Evolutionary conservation across 768 basidiomycete species (phyloP).

Genomic region (Rhizopogon roseolus): DNA sequence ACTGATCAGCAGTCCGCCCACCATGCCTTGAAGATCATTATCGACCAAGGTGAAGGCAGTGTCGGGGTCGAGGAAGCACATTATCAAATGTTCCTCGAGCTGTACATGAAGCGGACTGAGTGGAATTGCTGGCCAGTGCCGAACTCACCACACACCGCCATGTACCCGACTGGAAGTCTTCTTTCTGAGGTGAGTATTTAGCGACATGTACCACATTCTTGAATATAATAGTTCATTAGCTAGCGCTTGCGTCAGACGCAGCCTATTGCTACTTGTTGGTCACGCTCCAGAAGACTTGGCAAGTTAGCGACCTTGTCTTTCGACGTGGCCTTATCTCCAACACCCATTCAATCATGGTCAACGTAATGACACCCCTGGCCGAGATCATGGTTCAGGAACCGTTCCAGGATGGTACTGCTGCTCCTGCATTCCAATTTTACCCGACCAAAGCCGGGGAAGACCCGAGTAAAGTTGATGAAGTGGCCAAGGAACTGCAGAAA

Average conservation of each 20-base stretch:
- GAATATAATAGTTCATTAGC: conserved; percentile 1
- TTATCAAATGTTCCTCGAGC: conserved; percentile 13
- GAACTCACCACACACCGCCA: conserved; percentile 4
- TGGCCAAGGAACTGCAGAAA: background rate
- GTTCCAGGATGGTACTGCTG: conserved; percentile 2
- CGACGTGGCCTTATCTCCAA: conserved; percentile 6
- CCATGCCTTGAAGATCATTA: conserved; percentile 10
- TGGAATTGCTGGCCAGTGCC: conserved; percentile 7
- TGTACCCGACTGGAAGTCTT: conserved; percentile 2
- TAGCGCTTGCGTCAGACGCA: conserved; percentile 12
- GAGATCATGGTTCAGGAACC: conserved; percentile 9
- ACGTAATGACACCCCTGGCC: conserved; percentile 4
- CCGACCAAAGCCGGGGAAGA: background rate
- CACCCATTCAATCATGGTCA: conserved; percentile 11
- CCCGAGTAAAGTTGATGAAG: background rate
- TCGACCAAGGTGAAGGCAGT: conserved; percentile 17
- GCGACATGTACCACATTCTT: background rate
- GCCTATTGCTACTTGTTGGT: conserved; percentile 14
- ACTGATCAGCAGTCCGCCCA: conserved; percentile 6
- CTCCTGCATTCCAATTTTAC: conserved; percentile 12
- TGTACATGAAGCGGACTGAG: conserved; percentile 5
- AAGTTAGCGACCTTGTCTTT: background rate
- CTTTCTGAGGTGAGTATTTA: conserved; percentile 4
- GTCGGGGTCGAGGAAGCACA: conserved; percentile 12
- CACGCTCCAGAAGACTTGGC: conserved; percentile 11